Conservation (phyloP, 148 eudicot species). For the Rhododendron simsii region DNA sequence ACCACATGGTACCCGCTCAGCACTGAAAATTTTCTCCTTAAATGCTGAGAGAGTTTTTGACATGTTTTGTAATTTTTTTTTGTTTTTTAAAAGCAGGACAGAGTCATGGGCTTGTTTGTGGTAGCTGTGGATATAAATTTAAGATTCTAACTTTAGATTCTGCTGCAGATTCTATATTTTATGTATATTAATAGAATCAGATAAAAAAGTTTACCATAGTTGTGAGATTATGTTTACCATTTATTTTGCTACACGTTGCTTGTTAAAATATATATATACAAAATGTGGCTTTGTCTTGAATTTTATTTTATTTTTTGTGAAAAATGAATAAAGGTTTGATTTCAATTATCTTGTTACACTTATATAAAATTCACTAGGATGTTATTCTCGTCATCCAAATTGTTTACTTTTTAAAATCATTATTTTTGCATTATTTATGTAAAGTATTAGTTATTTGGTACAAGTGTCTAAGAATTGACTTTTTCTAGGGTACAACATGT, state of each 20-base stretch:
- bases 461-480: not conserved
- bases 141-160: too few species aligned
- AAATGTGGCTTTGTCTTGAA: too few species aligned
- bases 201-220: not conserved
- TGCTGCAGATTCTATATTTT: too few species aligned
- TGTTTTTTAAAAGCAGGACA: too few species aligned
- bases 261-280: too few species aligned
- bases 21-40: not conserved
- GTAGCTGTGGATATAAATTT: too few species aligned
- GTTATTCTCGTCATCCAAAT: too few species aligned
- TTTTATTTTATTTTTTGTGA: too few species aligned
- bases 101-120: not conserved
- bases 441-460: too few species aligned
- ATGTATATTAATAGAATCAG: not conserved
- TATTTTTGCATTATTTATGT: too few species aligned
- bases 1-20: too few species aligned
- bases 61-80: not conserved
- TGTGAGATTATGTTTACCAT: too few species aligned
- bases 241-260: not conserved
- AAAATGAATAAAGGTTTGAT: not conserved
- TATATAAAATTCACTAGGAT: not conserved
- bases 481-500: not conserved
- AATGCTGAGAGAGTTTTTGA: not conserved
- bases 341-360: not conserved
- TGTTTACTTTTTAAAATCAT: not conserved